These are phyloP conservation scores for Cruciata laevipes DNA, from an alignment of 257 asterid species.

Conservation along the genomic window DNA sequence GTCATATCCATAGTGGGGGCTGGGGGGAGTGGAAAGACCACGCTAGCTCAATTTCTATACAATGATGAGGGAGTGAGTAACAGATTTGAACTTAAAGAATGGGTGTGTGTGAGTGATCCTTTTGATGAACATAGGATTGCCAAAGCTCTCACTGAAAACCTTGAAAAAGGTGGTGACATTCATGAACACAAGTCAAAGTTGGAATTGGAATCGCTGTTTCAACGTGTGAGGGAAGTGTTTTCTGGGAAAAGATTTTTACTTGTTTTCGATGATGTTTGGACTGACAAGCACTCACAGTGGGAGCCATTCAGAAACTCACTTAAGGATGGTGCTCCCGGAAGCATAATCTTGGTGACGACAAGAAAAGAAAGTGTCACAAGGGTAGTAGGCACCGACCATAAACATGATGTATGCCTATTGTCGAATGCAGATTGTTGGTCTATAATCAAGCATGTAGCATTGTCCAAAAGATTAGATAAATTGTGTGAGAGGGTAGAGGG, in stretches of 20 bases:
- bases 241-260: not conserved
- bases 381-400: not conserved
- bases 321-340: constrained; percentile 3
- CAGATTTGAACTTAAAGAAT: not conserved
- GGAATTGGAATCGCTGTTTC: not conserved
- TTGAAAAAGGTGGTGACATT: not conserved
- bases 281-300: not conserved
- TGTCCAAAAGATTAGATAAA: not conserved
- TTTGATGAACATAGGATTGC: not conserved
- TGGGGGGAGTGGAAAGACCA: constrained; percentile 3
- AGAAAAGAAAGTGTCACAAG: not conserved
- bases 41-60: not conserved
- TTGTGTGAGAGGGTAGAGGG: not conserved
- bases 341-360: not conserved
- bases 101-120: not conserved
- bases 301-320: not conserved
- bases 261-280: constrained; percentile 1
- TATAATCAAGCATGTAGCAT: not conserved
- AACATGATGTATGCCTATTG: not conserved
- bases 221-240: not conserved
- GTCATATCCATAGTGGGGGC: not conserved
- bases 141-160: not conserved
- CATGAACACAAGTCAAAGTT: not conserved
- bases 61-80: not conserved
- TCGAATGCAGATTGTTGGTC: not conserved